Conservation (phyloP, 2,329 filamentous ascomycete genomes). For the Harringtonia aguacate region DNA sequence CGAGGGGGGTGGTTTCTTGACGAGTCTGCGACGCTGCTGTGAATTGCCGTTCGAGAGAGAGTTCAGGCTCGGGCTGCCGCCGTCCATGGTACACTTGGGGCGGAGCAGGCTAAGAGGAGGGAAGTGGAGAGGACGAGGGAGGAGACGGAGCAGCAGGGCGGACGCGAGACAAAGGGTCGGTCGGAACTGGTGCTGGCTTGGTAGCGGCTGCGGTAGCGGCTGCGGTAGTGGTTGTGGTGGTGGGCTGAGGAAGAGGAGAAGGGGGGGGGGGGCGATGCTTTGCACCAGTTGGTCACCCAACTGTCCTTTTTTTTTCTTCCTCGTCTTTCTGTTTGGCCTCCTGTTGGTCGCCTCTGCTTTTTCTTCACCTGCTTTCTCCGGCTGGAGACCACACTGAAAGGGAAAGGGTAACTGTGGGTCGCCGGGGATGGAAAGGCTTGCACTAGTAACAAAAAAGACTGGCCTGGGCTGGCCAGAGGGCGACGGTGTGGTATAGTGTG, state of each 20-base stretch:
- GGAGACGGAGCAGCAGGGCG: not conserved
- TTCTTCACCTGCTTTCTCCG: slow-evolving; percentile 1
- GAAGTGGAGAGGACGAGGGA: not conserved
- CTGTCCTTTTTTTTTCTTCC: not conserved
- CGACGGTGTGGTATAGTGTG: slow-evolving; percentile 5
- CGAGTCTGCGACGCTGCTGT: slow-evolving; percentile 43
- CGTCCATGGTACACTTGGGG: slow-evolving; percentile 32
- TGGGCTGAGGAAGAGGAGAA: no score
- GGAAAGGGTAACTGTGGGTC: slow-evolving; percentile 14
- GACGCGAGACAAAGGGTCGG: not conserved
- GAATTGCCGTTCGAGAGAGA: slow-evolving; percentile 33
- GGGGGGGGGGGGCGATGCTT: no score
- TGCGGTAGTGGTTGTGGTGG: not conserved
- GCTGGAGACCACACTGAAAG: slow-evolving; percentile 1
- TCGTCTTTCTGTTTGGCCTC: not conserved
- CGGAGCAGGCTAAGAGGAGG: slow-evolving; percentile 5
- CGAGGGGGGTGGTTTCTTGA: slow-evolving; percentile 47
- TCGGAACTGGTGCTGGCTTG: not conserved
- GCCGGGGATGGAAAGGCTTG: slow-evolving; percentile 8
- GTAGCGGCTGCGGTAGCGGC: no score
- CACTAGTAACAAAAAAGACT: slow-evolving; percentile 6
- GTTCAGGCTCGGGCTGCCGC: slow-evolving; percentile 22
- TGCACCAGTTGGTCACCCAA: no score
- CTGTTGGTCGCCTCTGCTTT: not conserved
- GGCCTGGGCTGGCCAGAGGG: not conserved